A percentile compares a stretch with the other conserved stretches of the same genome.
phyloP scores from a whole-genome alignment of 176 grass and related monocot species.

The Secale cereale region DNA sequence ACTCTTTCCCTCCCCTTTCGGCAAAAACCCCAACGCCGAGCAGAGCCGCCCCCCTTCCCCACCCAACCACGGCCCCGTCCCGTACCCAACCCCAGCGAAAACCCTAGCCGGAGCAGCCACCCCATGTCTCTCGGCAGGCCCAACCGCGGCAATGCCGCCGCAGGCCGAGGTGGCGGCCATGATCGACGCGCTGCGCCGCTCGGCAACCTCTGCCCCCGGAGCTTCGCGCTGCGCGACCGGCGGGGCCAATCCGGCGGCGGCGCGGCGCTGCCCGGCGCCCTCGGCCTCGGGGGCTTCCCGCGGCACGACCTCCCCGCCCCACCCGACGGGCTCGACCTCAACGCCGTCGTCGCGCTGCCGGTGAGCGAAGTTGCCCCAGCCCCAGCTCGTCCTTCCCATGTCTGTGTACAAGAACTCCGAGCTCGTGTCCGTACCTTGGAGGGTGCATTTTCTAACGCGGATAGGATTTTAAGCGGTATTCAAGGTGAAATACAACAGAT shows the following conservation, averaged over 20 bases:
- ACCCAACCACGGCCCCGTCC: neutral
- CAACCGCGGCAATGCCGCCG: neutral
- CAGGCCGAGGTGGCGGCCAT: neutral
- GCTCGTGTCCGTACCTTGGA: neutral
- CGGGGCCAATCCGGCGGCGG: neutral
- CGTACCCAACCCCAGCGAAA: conserved; percentile 4
- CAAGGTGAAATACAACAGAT: neutral
- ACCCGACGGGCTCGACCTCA: conserved; percentile 7
- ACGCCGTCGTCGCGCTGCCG: conserved; percentile 23
- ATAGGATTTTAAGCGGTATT: neutral
- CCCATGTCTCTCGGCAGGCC: neutral
- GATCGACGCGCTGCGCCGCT: neutral
- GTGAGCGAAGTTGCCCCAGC: neutral
- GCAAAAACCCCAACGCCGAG: conserved; percentile 29
- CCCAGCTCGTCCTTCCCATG: neutral
- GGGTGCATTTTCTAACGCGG: neutral
- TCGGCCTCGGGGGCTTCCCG: neutral
- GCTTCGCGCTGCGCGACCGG: neutral
- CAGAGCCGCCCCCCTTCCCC: neutral
- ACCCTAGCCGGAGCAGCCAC: neutral
- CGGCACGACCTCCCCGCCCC: neutral
- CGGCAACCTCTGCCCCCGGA: too few species aligned
- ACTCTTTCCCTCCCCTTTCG: neutral
- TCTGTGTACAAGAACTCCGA: neutral
- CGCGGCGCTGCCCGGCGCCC: neutral